Evolutionary conservation across 2,329 filamentous ascomycete genomes (phyloP), one percentile per base, ranked within the genome.

Genomic region (Aureobasidium namibiae): DNA sequence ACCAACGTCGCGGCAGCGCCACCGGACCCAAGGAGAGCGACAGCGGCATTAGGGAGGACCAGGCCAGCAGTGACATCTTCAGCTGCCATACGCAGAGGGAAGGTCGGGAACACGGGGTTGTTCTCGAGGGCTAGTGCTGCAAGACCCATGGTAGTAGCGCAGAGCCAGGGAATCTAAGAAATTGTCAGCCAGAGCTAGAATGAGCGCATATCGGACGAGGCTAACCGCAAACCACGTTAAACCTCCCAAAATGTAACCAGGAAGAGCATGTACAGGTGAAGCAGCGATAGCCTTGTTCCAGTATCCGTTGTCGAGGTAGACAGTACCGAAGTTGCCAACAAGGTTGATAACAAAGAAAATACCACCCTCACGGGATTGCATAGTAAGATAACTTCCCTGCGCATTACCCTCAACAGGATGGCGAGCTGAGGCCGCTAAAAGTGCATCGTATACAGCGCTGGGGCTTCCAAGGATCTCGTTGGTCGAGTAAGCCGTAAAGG

Each of bases 201-300:
- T n/a, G n/a, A n/a, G n/a, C n/a, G n/a, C n/a, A n/a, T n/a, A n/a
- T n/a, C n/a, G n/a, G n/a, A n/a, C n/a, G 10, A 31, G 29, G 29
- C 29, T 92, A 56, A 96, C 95, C 0, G 91, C 91, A 66, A 96
- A 96, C 91, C 91, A 96, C 52, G 83, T 86, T 1, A 95, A 80
- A 23, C 92, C 91, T 5, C 91, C 91, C 62, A 92, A 82, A 58
- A 96, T 86, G 68, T 96, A 96, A 18, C 91, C 91, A 0, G 91
- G 91, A 2, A 96, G 82, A 0, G 91, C 92, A 41, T 92, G 85
- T 0, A 92, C 87, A 0, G 90, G 90, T 23, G 85, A 87, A 0
- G 92, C 90, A 7, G 92, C 90, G 67, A 96, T 95, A 16, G 90
- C 91, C 73, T 95, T 95, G 79, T 95, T 94, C 75, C 91, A 95